Percentiles rank a stretch among this genome's conserved stretches.
Conservation (phyloP, 2,329 filamentous ascomycete genomes). For the Pezicula rhizophila region DNA sequence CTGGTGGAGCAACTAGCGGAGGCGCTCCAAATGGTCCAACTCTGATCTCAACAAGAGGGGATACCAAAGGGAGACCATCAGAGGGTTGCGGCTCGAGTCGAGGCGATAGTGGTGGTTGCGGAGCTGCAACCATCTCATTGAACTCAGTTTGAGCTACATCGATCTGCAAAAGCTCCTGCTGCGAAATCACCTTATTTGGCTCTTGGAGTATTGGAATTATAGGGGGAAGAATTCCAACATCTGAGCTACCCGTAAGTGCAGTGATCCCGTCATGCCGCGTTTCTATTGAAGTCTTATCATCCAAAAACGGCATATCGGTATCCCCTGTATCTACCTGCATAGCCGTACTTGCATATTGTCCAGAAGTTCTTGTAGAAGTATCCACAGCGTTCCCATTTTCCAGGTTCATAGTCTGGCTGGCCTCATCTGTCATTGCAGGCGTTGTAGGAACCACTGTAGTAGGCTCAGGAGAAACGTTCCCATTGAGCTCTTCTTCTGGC, state of each 20-base stretch:
- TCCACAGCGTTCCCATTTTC: slow-evolving; percentile 20
- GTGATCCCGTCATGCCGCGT: not conserved
- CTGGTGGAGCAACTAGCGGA: not conserved
- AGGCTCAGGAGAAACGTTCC: slow-evolving; percentile 10
- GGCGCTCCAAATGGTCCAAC: slow-evolving; percentile 1
- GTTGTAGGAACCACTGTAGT: slow-evolving; percentile 10
- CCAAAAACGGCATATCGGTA: not conserved
- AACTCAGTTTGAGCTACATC: not conserved
- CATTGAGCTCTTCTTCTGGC: slow-evolving; percentile 6
- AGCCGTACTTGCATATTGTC: slow-evolving; percentile 16
- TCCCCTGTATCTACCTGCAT: slow-evolving; percentile 5
- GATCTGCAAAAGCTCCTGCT: not conserved
- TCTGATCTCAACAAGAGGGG: slow-evolving; percentile 16
- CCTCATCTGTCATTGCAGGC: slow-evolving; percentile 32
- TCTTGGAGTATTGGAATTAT: slow-evolving; percentile 1
- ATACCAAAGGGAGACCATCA: slow-evolving; percentile 21
- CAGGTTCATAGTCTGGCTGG: slow-evolving; percentile 33
- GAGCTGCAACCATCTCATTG: not conserved
- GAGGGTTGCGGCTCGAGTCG: slow-evolving; percentile 19
- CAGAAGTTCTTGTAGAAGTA: slow-evolving; percentile 13
- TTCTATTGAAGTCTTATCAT: not conserved
- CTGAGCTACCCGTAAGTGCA: not conserved
- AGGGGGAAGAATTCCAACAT: not conserved
- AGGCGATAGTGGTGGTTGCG: slow-evolving; percentile 13
- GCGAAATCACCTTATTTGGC: not conserved